Conservation (phyloP, 106 monocot genomes). For the Xerophyta viscosa region DNA sequence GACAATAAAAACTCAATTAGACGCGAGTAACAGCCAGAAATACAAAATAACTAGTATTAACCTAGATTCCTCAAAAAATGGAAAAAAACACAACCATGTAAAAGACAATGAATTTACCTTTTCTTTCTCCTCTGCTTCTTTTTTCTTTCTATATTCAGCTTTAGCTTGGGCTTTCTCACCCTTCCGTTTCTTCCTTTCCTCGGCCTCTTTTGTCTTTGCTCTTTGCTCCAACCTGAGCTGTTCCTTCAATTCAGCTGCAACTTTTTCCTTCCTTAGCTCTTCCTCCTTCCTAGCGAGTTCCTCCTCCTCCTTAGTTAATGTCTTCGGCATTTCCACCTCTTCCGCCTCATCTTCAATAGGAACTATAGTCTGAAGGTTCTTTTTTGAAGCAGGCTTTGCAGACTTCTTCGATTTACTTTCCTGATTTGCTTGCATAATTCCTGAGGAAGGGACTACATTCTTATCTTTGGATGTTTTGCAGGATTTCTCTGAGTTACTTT, state of each 20-base stretch:
- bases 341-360: constrained; percentile 12
- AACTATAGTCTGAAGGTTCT: background rate
- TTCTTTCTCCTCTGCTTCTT: constrained; percentile 65
- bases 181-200: constrained; percentile 67
- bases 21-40: no score
- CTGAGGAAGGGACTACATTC: background rate
- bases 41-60: background rate
- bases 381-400: constrained; percentile 3
- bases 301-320: constrained; percentile 32
- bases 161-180: constrained; percentile 62
- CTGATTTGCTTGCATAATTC: constrained; percentile 13
- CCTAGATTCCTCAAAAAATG: background rate
- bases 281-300: constrained; percentile 33
- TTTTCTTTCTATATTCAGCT: constrained; percentile 63
- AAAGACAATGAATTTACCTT: constrained; percentile 47
- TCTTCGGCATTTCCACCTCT: constrained; percentile 21
- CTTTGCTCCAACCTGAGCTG: constrained; percentile 59
- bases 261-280: constrained; percentile 47
- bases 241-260: constrained; percentile 57
- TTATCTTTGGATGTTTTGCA: background rate
- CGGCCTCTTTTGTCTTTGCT: constrained; percentile 84
- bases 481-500: background rate
- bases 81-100: no score
- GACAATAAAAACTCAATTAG: no score
- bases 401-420: constrained; percentile 22